phyloP scores from a whole-genome alignment of 768 basidiomycete genomes.

The Boletus pseudo-olivaceus region DNA sequence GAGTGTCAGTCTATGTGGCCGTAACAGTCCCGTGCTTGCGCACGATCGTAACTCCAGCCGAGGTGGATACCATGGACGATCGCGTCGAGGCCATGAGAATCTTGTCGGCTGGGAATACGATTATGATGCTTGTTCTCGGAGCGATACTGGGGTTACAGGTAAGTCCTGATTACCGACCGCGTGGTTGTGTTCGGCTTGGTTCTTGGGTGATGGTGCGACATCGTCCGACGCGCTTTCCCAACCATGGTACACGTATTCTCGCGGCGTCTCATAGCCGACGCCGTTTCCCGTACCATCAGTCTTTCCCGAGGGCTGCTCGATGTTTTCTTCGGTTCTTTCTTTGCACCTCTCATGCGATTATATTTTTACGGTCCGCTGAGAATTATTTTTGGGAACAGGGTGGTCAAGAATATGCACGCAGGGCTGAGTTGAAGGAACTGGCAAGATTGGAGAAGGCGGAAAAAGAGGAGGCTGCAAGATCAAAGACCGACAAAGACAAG shows the following conservation, averaged over 20 bases:
- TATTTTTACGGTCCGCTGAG: conserved; percentile 7
- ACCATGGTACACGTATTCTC: neutral
- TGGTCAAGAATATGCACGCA: conserved; percentile 81
- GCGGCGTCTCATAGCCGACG: conserved; percentile 14
- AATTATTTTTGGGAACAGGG: conserved; percentile 43
- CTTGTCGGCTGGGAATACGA: conserved; percentile 82
- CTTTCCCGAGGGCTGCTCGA: neutral
- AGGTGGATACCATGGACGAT: conserved; percentile 58
- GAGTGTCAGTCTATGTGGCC: conserved; percentile 74
- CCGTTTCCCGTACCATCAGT: neutral
- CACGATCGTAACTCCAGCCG: conserved; percentile 63
- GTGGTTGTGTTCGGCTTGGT: neutral
- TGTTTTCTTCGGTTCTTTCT: conserved; percentile 11
- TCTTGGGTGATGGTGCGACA: conserved; percentile 2
- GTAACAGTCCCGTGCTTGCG: conserved; percentile 78
- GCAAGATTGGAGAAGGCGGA: conserved; percentile 38
- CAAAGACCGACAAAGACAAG: conserved; percentile 28
- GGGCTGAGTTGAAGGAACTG: conserved; percentile 49
- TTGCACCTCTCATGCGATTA: conserved; percentile 1
- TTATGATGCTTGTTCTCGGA: conserved; percentile 67
- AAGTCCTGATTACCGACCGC: conserved; percentile 24
- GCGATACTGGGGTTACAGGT: conserved; percentile 73
- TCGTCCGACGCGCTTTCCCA: conserved; percentile 6
- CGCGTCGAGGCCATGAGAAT: conserved; percentile 77
- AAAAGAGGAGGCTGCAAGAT: conserved; percentile 19